These are phyloP conservation scores for Yamadazyma diddensiae DNA, from an alignment of 1,139 yeast species.

Conservation along the genomic window DNA sequence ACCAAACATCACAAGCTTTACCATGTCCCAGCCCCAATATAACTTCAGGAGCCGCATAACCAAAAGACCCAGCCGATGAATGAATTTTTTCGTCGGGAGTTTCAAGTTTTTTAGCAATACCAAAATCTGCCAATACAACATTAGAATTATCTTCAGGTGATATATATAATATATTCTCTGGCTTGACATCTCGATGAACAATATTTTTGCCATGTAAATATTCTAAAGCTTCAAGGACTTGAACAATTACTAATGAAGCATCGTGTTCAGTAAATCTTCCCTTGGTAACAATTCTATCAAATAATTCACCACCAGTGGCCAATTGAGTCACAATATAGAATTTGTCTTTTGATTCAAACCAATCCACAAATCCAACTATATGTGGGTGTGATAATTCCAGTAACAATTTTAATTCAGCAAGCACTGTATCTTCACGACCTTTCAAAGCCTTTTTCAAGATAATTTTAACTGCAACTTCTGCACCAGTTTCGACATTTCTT, in stretches of 20 bases:
- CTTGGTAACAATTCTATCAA: slow-evolving; percentile 72
- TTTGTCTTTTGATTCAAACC: slow-evolving; percentile 84
- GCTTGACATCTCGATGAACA: slow-evolving; percentile 89
- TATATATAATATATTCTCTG: slow-evolving; percentile 78
- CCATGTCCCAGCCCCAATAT: slow-evolving; percentile 77
- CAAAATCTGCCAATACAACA: slow-evolving; percentile 87
- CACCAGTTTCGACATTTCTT: slow-evolving; percentile 51
- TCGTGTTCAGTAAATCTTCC: slow-evolving; percentile 85
- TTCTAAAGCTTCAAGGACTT: slow-evolving; percentile 68
- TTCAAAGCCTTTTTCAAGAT: slow-evolving; percentile 76
- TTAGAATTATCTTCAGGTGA: slow-evolving; percentile 53
- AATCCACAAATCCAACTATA: slow-evolving; percentile 78
- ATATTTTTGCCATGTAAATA: slow-evolving; percentile 73
- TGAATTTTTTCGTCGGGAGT: slow-evolving; percentile 62
- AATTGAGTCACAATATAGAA: slow-evolving; percentile 73
- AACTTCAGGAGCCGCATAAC: slow-evolving; percentile 94
- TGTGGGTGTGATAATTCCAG: slow-evolving; percentile 71
- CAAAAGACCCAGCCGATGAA: slow-evolving; percentile 85
- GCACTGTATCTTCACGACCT: slow-evolving; percentile 68
- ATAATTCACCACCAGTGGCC: slow-evolving; percentile 90
- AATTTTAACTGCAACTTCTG: slow-evolving; percentile 84
- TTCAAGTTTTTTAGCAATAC: slow-evolving; percentile 75
- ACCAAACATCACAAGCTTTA: slow-evolving; percentile 92
- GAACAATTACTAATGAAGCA: slow-evolving; percentile 67
- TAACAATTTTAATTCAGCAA: slow-evolving; percentile 72